Conservation (phyloP, 768 basidiomycete species). For the Galerina sulciceps region DNA sequence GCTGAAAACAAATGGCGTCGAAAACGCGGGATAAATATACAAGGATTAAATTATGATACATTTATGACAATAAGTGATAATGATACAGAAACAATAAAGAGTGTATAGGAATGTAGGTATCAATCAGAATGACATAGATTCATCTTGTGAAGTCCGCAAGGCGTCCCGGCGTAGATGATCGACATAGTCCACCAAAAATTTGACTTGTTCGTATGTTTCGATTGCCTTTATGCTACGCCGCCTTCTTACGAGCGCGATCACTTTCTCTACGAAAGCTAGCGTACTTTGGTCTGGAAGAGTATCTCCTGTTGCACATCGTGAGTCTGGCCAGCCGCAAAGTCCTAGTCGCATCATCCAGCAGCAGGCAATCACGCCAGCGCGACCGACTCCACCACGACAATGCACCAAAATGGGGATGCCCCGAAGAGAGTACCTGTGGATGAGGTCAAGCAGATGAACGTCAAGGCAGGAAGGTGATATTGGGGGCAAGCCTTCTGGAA, state of each 20-base stretch:
- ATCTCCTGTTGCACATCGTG: conserved; percentile 1
- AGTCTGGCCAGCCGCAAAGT: conserved; percentile 72
- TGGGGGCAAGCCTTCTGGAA: conserved; percentile 89
- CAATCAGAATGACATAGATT: neutral
- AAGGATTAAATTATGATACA: neutral
- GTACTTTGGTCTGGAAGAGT: conserved; percentile 38
- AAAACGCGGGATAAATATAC: neutral
- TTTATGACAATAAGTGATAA: no score
- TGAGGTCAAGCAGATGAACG: conserved; percentile 63
- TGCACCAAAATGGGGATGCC: conserved; percentile 82
- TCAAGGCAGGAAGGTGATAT: conserved; percentile 61
- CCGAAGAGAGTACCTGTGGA: conserved; percentile 71
- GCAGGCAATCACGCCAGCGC: conserved; percentile 90
- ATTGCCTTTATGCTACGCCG: conserved; percentile 88
- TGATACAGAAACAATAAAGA: no score
- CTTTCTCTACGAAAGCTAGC: conserved; percentile 71
- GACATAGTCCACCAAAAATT: conserved; percentile 79
- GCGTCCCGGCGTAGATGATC: conserved; percentile 41
- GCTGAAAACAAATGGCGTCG: no score
- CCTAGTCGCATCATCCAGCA: conserved; percentile 94
- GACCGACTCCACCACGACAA: conserved; percentile 92
- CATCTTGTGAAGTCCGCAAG: neutral
- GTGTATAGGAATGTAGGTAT: neutral
- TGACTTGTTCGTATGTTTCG: conserved; percentile 93
- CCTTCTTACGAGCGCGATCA: conserved; percentile 72